A percentile compares a stretch with the other conserved stretches of the same genome.
phyloP scores from a whole-genome alignment of 805 yeast species.

The Yamadazyma tumulicola region DNA sequence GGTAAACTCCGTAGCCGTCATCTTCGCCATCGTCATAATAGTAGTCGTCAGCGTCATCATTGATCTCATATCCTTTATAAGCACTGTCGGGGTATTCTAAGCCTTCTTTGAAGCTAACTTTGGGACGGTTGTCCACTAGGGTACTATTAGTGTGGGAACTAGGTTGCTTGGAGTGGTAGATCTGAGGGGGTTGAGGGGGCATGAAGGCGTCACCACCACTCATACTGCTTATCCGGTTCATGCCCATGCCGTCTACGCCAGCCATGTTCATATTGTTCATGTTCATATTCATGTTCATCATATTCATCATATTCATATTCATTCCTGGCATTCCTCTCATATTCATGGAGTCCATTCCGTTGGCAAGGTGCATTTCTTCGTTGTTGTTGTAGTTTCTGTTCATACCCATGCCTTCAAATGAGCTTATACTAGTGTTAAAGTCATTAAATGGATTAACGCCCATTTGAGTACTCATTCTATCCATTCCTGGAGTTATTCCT shows the following conservation, averaged over 20 bases:
- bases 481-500: too few relatives aligned
- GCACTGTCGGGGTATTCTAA: constrained; percentile 30
- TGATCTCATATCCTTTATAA: constrained; percentile 19
- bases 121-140: constrained; percentile 14
- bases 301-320: constrained; percentile 6
- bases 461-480: too few relatives aligned
- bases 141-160: constrained; percentile 12
- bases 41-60: constrained; percentile 11
- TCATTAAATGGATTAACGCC: too few relatives aligned
- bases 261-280: constrained; percentile 3
- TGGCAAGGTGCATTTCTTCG: constrained; percentile 1
- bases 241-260: constrained; percentile 4
- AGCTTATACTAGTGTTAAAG: too few relatives aligned
- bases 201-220: constrained; percentile 8
- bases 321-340: constrained; percentile 3
- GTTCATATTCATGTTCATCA: constrained; percentile 6
- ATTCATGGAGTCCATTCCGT: constrained; percentile 3
- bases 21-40: constrained; percentile 5
- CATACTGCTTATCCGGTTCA: constrained; percentile 1
- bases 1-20: constrained; percentile 1
- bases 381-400: not conserved
- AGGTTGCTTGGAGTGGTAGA: constrained; percentile 8
- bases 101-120: constrained; percentile 28
- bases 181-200: constrained; percentile 9
- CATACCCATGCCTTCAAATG: too few relatives aligned